Conservation (phyloP, 2,329 filamentous ascomycete species). For the Beauveria asiatica region DNA sequence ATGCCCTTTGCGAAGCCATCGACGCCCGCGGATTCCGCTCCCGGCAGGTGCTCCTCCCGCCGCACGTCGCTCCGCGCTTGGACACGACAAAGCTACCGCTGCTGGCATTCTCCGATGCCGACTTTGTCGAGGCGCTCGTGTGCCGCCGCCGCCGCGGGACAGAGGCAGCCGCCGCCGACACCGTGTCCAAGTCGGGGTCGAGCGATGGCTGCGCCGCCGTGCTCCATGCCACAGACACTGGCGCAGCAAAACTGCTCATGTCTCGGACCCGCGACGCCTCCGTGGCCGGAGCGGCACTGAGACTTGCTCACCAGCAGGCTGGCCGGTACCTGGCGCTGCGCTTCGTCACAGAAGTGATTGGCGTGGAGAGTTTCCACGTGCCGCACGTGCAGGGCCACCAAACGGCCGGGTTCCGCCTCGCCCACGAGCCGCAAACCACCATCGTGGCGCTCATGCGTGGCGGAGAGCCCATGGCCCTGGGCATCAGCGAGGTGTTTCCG, state of each 20-base stretch:
- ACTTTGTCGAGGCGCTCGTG: not conserved
- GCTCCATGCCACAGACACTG: slow-evolving; percentile 34
- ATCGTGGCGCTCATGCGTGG: slow-evolving; percentile 57
- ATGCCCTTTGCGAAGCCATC: slow-evolving; percentile 33
- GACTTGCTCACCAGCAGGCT: slow-evolving; percentile 37
- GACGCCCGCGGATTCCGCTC: slow-evolving; percentile 28
- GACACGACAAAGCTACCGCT: slow-evolving; percentile 32
- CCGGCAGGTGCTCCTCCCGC: slow-evolving; percentile 39
- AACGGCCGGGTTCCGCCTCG: slow-evolving; percentile 37
- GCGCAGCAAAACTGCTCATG: slow-evolving; percentile 40
- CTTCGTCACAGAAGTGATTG: slow-evolving; percentile 37
- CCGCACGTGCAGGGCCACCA: slow-evolving; percentile 41
- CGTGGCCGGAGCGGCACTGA: slow-evolving; percentile 35
- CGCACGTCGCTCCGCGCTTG: slow-evolving; percentile 30
- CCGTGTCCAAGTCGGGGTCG: not conserved
- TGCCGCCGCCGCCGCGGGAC: not conserved
- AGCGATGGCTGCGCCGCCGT: not conserved
- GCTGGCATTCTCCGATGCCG: not conserved
- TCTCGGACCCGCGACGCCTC: slow-evolving; percentile 43
- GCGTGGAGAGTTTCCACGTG: slow-evolving; percentile 40
- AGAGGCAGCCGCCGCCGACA: not conserved
- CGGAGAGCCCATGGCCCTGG: slow-evolving; percentile 53
- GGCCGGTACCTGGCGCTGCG: slow-evolving; percentile 47
- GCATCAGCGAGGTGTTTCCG: slow-evolving; percentile 45
- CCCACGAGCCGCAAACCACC: slow-evolving; percentile 36